Conservation (phyloP, 495 filamentous ascomycete species). For the Neurospora cerealis region DNA sequence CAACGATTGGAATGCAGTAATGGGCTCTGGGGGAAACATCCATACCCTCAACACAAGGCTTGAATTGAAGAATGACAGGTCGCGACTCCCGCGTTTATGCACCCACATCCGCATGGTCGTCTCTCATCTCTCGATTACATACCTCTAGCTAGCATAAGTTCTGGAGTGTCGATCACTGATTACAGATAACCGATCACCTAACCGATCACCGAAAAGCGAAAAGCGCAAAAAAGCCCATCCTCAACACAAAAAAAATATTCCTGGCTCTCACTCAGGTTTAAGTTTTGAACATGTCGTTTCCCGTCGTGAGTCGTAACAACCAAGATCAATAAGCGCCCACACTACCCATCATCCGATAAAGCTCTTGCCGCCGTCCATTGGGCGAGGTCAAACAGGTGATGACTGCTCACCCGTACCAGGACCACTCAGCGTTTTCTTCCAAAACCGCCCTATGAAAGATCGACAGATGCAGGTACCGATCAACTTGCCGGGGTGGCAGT, state of each 20-base stretch:
- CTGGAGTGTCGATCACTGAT: not conserved
- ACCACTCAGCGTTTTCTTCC: not conserved
- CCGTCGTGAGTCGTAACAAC: not conserved
- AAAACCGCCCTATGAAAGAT: not conserved
- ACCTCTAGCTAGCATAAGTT: not conserved
- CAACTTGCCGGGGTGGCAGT: not conserved
- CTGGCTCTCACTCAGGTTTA: not conserved
- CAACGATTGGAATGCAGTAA: not conserved
- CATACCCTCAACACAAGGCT: not conserved
- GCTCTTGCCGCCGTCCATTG: not conserved
- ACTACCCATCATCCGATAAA: not conserved
- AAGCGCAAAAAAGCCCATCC: not conserved
- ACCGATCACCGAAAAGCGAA: not conserved
- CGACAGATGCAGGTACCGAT: not conserved
- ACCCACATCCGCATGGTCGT: not conserved
- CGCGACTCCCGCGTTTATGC: not conserved
- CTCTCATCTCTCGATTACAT: not conserved
- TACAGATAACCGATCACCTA: not conserved
- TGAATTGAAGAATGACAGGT: not conserved
- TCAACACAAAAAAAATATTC: not conserved
- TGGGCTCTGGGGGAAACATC: not conserved
- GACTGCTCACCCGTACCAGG: not conserved
- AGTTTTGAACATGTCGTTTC: not conserved
- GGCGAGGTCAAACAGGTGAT: not conserved
- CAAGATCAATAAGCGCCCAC: not conserved